A percentile compares a stretch with the other conserved stretches of the same genome.
phyloP scores from a whole-genome alignment of 2,329 filamentous ascomycete species.

The Ramularia endophylla region DNA sequence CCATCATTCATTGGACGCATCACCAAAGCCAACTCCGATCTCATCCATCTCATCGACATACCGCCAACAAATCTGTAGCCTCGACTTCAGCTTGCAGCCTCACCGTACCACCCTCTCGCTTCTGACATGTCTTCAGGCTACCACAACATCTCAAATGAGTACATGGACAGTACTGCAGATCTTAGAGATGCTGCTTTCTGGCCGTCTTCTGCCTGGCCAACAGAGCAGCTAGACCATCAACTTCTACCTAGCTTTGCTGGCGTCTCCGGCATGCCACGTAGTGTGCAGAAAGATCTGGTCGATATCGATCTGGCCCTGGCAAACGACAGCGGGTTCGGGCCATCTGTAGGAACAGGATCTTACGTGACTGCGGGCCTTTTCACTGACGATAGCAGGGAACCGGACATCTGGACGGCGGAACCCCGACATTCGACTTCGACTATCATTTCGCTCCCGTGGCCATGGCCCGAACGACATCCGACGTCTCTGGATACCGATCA shows the following conservation, averaged over 20 bases:
- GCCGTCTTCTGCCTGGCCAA: constrained; percentile 4
- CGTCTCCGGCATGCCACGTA: constrained; percentile 13
- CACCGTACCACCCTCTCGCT: constrained; percentile 1
- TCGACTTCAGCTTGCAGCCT: too few species aligned
- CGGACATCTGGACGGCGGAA: constrained; percentile 8
- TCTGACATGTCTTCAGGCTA: constrained; percentile 6
- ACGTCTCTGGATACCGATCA: constrained; percentile 8
- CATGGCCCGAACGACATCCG: constrained; percentile 14
- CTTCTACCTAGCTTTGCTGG: constrained; percentile 2
- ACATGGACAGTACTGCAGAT: constrained; percentile 4
- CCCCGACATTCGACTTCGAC: constrained; percentile 2
- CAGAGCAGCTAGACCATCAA: constrained; percentile 3
- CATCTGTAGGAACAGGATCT: constrained; percentile 16
- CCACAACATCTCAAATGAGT: constrained; percentile 4
- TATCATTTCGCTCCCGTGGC: constrained; percentile 7
- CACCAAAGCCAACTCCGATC: constrained; percentile 1
- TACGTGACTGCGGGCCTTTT: constrained; percentile 9
- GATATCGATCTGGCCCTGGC: constrained; percentile 5
- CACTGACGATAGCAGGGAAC: constrained; percentile 19
- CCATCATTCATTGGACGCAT: constrained; percentile 4
- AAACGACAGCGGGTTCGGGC: constrained; percentile 6
- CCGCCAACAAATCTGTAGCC: not conserved
- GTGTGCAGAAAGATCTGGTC: constrained; percentile 9
- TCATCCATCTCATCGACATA: not conserved
- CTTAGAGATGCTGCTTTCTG: constrained; percentile 8